Evolutionary conservation across 2,329 filamentous ascomycete genomes (phyloP), one percentile per base, ranked within the genome.

Genomic region (Claviceps maximensis): DNA sequence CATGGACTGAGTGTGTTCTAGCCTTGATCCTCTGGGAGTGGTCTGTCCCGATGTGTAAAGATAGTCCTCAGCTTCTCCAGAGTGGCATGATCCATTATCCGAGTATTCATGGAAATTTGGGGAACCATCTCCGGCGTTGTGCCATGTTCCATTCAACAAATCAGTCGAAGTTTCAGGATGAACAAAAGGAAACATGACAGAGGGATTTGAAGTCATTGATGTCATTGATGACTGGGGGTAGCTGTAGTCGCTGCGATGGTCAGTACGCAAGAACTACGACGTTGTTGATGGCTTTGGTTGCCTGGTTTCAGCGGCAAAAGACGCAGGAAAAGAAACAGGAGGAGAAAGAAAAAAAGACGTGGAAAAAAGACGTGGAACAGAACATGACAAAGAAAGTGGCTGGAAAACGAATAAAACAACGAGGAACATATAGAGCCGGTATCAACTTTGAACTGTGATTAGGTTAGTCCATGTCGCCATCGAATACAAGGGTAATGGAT

Each of bases 121-220:
- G 77, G 75, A 62, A 63, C 76, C 76, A 75, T 81, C 78, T 71
- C 69, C 69, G 71, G 75, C 69, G 64, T 73, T 64, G 61, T 74
- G 77, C 78, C 78, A 81, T 63, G 75, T 71, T 70, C 75, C 72
- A 61, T 67, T 67, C 56, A 78, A 70, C 66, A 77, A 73, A 72
- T 78, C 77, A 64, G 74, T 61, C 66, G 75, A 70, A 72, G 76
- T 75, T 76, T 75, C 77, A 75, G 76, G 76, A 65, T 79, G 76
- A 74, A 74, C 73, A 68, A 75, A 78, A 69, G 76, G 71, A 74
- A 78, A 78, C 66, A 78, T 72, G 66, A 74, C 74, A 59, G 69
- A 68, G 53, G 73, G 63, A 67, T 64, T 70, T 62, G 74, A 67
- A 62, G 74, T 65, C 69, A 79, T 70, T 57, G 73, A 69, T 65